Conservation (phyloP, 1,139 yeast genomes). For the Pichia sp. region DNA sequence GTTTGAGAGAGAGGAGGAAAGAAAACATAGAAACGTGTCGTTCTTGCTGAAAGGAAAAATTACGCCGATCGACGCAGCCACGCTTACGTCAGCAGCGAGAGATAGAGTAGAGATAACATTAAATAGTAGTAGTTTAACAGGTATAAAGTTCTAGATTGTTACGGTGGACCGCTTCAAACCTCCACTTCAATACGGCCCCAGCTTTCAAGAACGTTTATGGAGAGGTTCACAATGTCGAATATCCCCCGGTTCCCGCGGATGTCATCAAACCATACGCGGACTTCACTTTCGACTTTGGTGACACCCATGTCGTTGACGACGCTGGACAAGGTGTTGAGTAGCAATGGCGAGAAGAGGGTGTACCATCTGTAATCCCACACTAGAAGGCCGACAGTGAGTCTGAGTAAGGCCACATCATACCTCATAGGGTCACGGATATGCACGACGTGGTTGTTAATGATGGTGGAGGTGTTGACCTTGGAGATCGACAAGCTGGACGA, state of each 20-base stretch:
- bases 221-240: constrained; percentile 53
- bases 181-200: constrained; percentile 41
- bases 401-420: constrained; percentile 13
- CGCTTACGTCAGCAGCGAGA: no score
- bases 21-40: not conserved
- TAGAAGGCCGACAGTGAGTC: constrained; percentile 61
- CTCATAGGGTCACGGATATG: constrained; percentile 12
- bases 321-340: constrained; percentile 51
- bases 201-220: constrained; percentile 45
- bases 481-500: constrained; percentile 1
- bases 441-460: constrained; percentile 2
- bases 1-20: not conserved
- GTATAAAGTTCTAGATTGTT: not conserved
- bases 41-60: not conserved
- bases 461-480: not conserved
- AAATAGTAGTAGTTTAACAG: not conserved
- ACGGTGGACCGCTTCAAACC: not conserved
- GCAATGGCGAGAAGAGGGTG: constrained; percentile 73
- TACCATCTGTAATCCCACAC: constrained; percentile 99
- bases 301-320: constrained; percentile 74
- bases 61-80: not conserved
- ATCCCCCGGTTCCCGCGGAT: constrained; percentile 50
- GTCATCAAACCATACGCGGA: constrained; percentile 62
- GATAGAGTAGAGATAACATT: no score
- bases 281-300: constrained; percentile 67